A percentile compares a stretch with the other conserved stretches of the same genome.
Evolutionary conservation across 495 filamentous ascomycete genomes (phyloP).

Genomic region (Platismatia glauca): DNA sequence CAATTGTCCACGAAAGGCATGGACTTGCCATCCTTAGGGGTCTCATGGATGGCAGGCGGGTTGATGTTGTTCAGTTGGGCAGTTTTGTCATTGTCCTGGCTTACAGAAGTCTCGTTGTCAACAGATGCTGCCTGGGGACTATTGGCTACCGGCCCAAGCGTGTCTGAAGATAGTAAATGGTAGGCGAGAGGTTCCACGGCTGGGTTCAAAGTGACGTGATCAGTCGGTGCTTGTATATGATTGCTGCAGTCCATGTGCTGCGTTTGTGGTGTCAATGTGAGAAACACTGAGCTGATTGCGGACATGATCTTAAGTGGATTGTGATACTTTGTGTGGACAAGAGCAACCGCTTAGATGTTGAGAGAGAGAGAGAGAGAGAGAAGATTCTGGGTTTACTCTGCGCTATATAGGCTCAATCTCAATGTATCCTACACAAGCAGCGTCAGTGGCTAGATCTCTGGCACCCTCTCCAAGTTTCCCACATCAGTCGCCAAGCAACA

Average conservation of each 20-base stretch:
- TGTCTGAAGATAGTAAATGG: background rate
- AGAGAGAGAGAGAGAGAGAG: background rate
- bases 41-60: no score
- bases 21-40: background rate
- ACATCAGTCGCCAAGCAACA: background rate
- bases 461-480: background rate
- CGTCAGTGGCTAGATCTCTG: background rate
- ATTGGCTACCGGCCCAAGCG: background rate
- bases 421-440: background rate
- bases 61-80: background rate
- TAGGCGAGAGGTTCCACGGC: background rate
- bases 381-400: background rate
- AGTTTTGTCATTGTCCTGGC: background rate
- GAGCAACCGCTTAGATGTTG: background rate
- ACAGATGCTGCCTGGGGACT: background rate
- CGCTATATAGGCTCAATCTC: background rate
- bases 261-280: background rate
- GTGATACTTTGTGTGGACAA: background rate
- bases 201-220: background rate
- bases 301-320: background rate
- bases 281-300: background rate
- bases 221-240: background rate
- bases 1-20: background rate
- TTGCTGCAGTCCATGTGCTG: background rate
- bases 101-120: background rate